Evolutionary conservation across 2,329 filamentous ascomycete genomes (phyloP).

Genomic region (Aspergillus arachidicola): DNA sequence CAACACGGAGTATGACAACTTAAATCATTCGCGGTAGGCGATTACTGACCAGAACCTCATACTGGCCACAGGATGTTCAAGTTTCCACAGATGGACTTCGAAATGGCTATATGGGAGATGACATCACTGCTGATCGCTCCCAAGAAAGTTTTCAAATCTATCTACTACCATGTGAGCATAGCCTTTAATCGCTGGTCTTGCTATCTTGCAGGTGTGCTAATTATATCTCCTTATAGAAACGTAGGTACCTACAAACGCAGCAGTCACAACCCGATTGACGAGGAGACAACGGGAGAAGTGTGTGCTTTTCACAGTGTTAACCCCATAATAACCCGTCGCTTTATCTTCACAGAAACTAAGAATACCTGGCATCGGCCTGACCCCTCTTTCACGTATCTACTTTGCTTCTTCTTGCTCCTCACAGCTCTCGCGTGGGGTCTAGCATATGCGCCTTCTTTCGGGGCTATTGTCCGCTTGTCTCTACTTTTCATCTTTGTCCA

Average conservation of each 20-base stretch:
- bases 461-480: constrained; percentile 51
- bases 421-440: constrained; percentile 62
- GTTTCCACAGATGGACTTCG: constrained; percentile 74
- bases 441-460: constrained; percentile 52
- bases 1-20: not conserved
- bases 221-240: not conserved
- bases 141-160: constrained; percentile 71
- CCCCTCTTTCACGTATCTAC: constrained; percentile 69
- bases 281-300: not conserved
- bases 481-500: constrained; percentile 57
- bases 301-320: not conserved
- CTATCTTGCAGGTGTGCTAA: not conserved
- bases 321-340: not conserved
- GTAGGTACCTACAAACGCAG: not conserved
- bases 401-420: constrained; percentile 65
- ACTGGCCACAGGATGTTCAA: constrained; percentile 61
- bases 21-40: not conserved
- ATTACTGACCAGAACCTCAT: constrained; percentile 15
- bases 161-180: constrained; percentile 66
- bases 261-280: not conserved
- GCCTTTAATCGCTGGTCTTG: constrained; percentile 1
- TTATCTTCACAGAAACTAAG: constrained; percentile 59
- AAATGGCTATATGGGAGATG: constrained; percentile 75
- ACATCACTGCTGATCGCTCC: constrained; percentile 68
- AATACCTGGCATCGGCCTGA: constrained; percentile 72